Percentiles rank a stretch among this genome's conserved stretches.
phyloP scores from a whole-genome alignment of 768 basidiomycete species.

The Rossbeevera mucosa region DNA sequence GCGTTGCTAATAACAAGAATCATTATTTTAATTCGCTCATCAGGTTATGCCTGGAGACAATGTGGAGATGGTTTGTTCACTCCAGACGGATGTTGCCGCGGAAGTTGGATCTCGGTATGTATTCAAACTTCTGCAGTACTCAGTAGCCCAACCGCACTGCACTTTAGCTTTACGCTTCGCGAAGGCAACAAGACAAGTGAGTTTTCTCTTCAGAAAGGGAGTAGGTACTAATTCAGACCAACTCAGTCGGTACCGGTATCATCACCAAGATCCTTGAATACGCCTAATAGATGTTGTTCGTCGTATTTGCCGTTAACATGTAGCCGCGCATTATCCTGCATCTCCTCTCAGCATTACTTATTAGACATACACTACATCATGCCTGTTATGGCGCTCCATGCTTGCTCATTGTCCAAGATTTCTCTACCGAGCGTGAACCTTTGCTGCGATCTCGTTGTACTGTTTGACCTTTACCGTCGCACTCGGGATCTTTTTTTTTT shows the following conservation, averaged over 20 bases:
- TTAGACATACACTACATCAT: background rate
- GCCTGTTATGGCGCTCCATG: background rate
- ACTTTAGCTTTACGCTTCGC: conserved; percentile 73
- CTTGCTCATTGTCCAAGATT: background rate
- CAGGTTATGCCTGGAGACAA: conserved; percentile 98
- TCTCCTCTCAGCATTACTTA: conserved; percentile 22
- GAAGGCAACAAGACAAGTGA: conserved; percentile 91
- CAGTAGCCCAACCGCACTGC: background rate
- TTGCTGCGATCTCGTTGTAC: background rate
- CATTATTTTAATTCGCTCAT: conserved; percentile 1
- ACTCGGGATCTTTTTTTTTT: background rate
- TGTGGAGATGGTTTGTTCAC: conserved; percentile 83
- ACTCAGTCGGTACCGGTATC: conserved; percentile 86
- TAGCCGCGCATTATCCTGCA: conserved; percentile 15
- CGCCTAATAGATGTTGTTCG: conserved; percentile 18
- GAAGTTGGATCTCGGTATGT: conserved; percentile 80
- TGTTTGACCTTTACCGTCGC: background rate
- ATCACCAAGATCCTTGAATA: conserved; percentile 76
- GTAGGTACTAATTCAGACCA: conserved; percentile 8
- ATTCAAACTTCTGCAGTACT: background rate
- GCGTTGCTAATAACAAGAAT: background rate
- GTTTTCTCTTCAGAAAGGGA: conserved; percentile 20
- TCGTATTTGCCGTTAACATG: conserved; percentile 18
- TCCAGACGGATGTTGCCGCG: conserved; percentile 82
- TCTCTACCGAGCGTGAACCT: background rate